Base-by-base conservation (phyloP, 163 green algal genomes). In the Prototheca wickerhamii region DNA sequence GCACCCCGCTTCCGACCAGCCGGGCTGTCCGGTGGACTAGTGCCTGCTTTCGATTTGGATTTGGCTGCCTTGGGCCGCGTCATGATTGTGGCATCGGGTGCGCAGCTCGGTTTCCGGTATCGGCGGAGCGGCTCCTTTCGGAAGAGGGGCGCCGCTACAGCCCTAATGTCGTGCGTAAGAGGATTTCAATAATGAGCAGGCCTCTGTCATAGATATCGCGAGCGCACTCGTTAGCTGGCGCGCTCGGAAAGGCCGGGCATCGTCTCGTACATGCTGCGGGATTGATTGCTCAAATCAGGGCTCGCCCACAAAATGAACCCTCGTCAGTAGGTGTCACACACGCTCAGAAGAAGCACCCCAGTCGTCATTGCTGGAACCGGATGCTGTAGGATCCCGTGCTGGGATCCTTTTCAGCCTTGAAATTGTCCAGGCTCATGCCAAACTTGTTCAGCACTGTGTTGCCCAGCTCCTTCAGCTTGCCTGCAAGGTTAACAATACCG, bases 381-480 rank as follows among this genome's bases (percentile, higher is more conserved):
- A 99, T 91, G 65, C 63, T 89, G 74, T 98, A 99, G 8, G 77
- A 80, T 6, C 93, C 93, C 4, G 87, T 96, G 33, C 69, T 65
- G 0, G 93, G 90, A 71, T 99, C 93, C 76, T 99, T 86, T 50
- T 91, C 84, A 12, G 91, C 84, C 67, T 98, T 94, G 82, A 99
- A 99, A 68, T 98, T 97, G 84, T 99, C 93, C 28, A 96, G 44
- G 1, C 71, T 89, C 71, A 99, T 73, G 4, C 93, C 93, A 79
- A 99, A 97, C 60, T 95, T 93, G 62, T 93, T 93, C 29, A 98
- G 71, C 28, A 98, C 61, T 4, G 76, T 88, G 69, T 98, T 98
- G 42, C 93, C 93, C 46, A 98, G 73, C 4, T 92, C 89, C 75
- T 99, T 99, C 20, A 99, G 74, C 76, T 99, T 97, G 37, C 83